Conservation (phyloP, 2,329 filamentous ascomycete species). For the Apiospora rasikravindrae region DNA sequence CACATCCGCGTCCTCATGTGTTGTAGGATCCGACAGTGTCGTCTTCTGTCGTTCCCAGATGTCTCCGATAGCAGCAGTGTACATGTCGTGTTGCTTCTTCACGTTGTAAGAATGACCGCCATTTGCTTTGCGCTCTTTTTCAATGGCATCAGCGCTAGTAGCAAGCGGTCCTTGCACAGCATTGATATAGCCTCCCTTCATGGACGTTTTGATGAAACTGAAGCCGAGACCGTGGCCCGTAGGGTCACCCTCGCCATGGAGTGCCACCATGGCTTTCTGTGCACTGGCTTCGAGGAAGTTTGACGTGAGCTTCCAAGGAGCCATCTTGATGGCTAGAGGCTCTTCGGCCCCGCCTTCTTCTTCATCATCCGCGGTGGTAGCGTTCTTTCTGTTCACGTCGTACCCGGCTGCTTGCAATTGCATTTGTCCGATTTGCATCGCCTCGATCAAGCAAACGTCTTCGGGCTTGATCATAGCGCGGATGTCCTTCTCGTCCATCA, state of each 20-base stretch:
- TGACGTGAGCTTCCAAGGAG: constrained; percentile 95
- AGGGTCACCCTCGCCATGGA: constrained; percentile 94
- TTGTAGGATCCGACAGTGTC: constrained; percentile 74
- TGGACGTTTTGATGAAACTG: constrained; percentile 96
- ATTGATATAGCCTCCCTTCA: constrained; percentile 95
- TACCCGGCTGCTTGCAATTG: constrained; percentile 92
- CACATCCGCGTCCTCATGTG: constrained; percentile 68
- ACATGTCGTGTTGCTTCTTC: constrained; percentile 88
- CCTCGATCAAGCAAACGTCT: constrained; percentile 91
- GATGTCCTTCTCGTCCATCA: constrained; percentile 82
- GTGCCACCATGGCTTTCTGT: constrained; percentile 94
- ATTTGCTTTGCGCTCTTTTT: constrained; percentile 85
- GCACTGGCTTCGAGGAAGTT: constrained; percentile 94
- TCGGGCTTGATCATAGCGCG: constrained; percentile 92
- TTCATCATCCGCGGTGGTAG: constrained; percentile 62
- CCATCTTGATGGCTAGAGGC: constrained; percentile 84
- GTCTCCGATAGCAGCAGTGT: constrained; percentile 86
- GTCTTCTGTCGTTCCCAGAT: constrained; percentile 91
- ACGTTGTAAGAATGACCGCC: constrained; percentile 98
- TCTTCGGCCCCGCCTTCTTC: constrained; percentile 67
- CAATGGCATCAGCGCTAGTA: constrained; percentile 81
- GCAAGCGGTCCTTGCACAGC: constrained; percentile 72
- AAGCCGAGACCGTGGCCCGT: constrained; percentile 93
- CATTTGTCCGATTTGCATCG: constrained; percentile 94
- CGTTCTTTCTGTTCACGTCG: constrained; percentile 63